These are phyloP conservation scores for Trichocladium uniseriatum DNA, from an alignment of 495 filamentous ascomycete species.

Conservation along the genomic window DNA sequence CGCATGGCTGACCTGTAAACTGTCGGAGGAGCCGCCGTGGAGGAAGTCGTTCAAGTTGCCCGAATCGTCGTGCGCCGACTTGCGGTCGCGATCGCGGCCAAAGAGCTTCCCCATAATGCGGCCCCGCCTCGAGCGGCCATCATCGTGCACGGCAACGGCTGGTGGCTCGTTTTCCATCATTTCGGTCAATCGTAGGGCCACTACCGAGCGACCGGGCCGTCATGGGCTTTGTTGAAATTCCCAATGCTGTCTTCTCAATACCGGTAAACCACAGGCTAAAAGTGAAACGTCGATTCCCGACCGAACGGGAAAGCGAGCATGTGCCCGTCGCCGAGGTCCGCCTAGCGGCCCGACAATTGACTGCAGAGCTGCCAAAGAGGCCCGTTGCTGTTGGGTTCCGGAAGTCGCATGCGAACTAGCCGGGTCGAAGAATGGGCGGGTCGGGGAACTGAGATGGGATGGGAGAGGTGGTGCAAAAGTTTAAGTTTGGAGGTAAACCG, in stretches of 20 bases:
- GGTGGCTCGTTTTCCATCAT: slow-evolving; percentile 40
- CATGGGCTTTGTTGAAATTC: slow-evolving; percentile 11
- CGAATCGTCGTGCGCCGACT: slow-evolving; percentile 32
- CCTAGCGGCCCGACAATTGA: slow-evolving; percentile 15
- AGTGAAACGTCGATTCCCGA: not conserved
- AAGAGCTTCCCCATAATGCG: slow-evolving; percentile 45
- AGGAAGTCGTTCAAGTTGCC: slow-evolving; percentile 37
- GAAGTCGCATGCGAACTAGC: slow-evolving; percentile 11
- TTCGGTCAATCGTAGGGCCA: slow-evolving; percentile 11
- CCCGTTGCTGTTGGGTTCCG: slow-evolving; percentile 7
- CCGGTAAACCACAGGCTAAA: not conserved
- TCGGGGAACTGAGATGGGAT: slow-evolving; percentile 3
- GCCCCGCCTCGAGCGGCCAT: slow-evolving; percentile 32
- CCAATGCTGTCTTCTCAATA: not conserved
- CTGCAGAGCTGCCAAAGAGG: slow-evolving; percentile 13
- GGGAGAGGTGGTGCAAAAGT: not conserved
- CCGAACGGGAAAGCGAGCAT: slow-evolving; percentile 11
- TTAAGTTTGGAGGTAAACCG: not conserved
- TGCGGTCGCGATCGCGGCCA: slow-evolving; percentile 30
- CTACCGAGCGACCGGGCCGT: slow-evolving; percentile 12
- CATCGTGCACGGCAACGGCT: slow-evolving; percentile 25
- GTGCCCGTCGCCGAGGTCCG: slow-evolving; percentile 4
- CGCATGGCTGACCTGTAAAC: slow-evolving; percentile 32
- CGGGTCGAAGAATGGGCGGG: not conserved
- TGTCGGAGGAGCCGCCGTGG: slow-evolving; percentile 34